Evolutionary conservation across 2,329 filamentous ascomycete species (phyloP).

Genomic region (Epichloe glyceriae): DNA sequence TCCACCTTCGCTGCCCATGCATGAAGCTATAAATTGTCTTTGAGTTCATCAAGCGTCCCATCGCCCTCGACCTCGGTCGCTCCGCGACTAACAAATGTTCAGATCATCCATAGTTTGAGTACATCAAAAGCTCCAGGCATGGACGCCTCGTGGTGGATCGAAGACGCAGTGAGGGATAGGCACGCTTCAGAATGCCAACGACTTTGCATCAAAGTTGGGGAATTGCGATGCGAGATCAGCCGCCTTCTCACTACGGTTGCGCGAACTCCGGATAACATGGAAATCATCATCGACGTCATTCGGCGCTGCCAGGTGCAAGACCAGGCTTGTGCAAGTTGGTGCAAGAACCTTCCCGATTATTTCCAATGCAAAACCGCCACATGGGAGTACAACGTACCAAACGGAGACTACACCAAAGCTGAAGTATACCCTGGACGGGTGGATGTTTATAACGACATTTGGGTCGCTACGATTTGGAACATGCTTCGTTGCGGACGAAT

Average conservation of each 20-base stretch:
- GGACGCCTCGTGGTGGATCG: constrained; percentile 47
- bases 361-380: constrained; percentile 40
- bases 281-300: constrained; percentile 38
- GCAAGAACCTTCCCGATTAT: constrained; percentile 32
- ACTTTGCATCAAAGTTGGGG: constrained; percentile 39
- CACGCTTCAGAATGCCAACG: constrained; percentile 35
- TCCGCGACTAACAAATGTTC: constrained; percentile 3
- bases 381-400: constrained; percentile 42
- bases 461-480: constrained; percentile 46
- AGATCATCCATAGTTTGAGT: constrained; percentile 45
- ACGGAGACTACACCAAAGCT: constrained; percentile 36
- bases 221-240: constrained; percentile 42
- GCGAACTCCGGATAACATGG: constrained; percentile 35
- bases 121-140: constrained; percentile 38
- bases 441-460: constrained; percentile 46
- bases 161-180: constrained; percentile 36
- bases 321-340: constrained; percentile 38
- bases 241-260: constrained; percentile 31
- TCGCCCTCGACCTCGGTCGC: neutral
- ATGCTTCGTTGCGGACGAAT: constrained; percentile 39
- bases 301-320: constrained; percentile 39
- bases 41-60: neutral
- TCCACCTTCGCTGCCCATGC: neutral
- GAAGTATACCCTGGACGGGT: constrained; percentile 48
- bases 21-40: neutral